phyloP scores from a whole-genome alignment of 441 rosid species.

The Biscutella auriculata region DNA sequence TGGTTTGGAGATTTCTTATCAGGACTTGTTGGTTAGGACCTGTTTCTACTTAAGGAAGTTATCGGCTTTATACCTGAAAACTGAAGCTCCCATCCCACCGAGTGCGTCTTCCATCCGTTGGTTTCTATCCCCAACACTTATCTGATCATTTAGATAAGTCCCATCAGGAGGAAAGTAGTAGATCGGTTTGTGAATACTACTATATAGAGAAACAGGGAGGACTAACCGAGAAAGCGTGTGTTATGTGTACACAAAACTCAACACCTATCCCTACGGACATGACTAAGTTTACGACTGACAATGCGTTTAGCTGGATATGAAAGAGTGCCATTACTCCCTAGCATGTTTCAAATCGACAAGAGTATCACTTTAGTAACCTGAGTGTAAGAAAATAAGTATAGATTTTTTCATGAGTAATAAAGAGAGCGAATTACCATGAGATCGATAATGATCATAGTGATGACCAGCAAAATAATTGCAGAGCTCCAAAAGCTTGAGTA shows the following conservation, averaged over 20 bases:
- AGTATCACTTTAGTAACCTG: conserved; percentile 5
- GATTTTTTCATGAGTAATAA: neutral
- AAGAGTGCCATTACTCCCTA: conserved; percentile 96
- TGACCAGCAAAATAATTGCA: conserved; percentile 72
- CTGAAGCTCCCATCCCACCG: conserved; percentile 95
- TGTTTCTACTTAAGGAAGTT: neutral
- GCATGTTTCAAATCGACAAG: conserved; percentile 7
- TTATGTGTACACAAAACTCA: conserved; percentile 94
- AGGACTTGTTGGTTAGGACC: neutral
- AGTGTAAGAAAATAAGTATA: neutral
- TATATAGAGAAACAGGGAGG: neutral
- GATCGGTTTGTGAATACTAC: neutral
- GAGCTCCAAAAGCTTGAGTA: conserved; percentile 85
- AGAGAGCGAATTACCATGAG: conserved; percentile 51
- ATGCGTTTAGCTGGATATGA: conserved; percentile 82
- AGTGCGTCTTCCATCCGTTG: conserved; percentile 79
- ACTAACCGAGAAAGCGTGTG: conserved; percentile 91
- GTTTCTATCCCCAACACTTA: conserved; percentile 65
- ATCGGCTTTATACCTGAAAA: conserved; percentile 68
- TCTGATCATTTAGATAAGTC: conserved; percentile 31
- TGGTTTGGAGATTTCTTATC: neutral
- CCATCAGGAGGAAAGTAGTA: neutral
- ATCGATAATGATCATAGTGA: conserved; percentile 80
- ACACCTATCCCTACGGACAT: conserved; percentile 98
- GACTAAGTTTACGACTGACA: conserved; percentile 90